Evolutionary conservation across 148 eudicot species (phyloP), one percentile per base, ranked within the genome.

Genomic region (Fagopyrum homotropicum): DNA sequence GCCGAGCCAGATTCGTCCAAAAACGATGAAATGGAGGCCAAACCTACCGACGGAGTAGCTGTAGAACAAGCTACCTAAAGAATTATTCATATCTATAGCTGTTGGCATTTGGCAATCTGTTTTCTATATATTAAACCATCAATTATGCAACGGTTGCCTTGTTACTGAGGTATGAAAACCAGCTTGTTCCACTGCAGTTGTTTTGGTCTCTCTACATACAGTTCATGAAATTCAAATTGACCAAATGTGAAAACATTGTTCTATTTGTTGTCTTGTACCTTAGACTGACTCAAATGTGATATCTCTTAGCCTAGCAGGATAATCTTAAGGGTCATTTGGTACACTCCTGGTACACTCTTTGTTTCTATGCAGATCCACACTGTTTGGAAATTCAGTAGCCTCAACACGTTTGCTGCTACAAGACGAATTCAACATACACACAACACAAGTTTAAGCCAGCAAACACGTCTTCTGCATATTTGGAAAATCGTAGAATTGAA

Each of bases 381-480:
- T 79, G 69, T 92, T 92, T 70, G 93, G 85, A 8, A 88, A 92
- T 75, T 95, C 99, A 4, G 99, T 95, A 46, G 97, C 97, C 60
- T 92, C 98, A 16, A 92, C 99, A 9, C 89, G 99, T 57, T 95
- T 95, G 79, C 71, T 95, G 82, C 80, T 95, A 79, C 99, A 95
- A 84, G 99, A 95, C 73, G 97, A 95, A 83, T 92, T 92, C 86
- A 92, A 95, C 89, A 92, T 95, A 59, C 96, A 92, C 83, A 95
- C 98, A 45, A 94, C 98, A 30, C 80, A 89, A n/a, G n/a, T n/a
- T n/a, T n/a, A n/a, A n/a, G n/a, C n/a, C n/a, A n/a, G n/a, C n/a
- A n/a, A n/a, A n/a, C n/a, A n/a, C n/a, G n/a, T n/a, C n/a, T n/a
- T n/a, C n/a, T n/a, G n/a, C n/a, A n/a, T n/a, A n/a, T n/a, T n/a